phyloP scores from a whole-genome alignment of 2,329 filamentous ascomycete species.

The Cyclaneusma minus region DNA sequence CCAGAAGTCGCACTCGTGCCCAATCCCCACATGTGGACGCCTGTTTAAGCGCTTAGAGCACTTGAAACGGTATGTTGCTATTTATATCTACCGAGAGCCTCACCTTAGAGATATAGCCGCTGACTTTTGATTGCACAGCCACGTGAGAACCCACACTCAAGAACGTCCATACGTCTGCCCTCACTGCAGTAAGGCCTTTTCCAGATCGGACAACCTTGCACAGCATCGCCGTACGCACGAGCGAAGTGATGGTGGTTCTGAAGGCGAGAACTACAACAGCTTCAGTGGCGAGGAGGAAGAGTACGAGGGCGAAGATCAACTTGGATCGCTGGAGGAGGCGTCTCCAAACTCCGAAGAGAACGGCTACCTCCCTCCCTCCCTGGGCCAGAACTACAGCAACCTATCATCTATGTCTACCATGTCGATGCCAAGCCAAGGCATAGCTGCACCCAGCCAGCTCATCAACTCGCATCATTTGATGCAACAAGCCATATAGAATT shows the following conservation, averaged over 20 bases:
- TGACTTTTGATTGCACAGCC: slow-evolving; percentile 46
- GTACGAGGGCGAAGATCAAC: slow-evolving; percentile 66
- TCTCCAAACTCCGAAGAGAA: slow-evolving; percentile 59
- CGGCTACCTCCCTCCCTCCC: slow-evolving; percentile 34
- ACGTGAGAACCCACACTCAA: slow-evolving; percentile 98
- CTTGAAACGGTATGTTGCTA: slow-evolving; percentile 75
- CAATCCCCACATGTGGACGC: slow-evolving; percentile 93
- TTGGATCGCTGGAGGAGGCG: slow-evolving; percentile 65
- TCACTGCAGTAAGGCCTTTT: slow-evolving; percentile 97
- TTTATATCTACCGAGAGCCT: slow-evolving; percentile 16
- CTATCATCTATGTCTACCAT: slow-evolving; percentile 5
- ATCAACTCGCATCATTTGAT: slow-evolving; percentile 19
- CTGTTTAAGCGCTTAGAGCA: slow-evolving; percentile 99
- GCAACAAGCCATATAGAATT: slow-evolving; percentile 15
- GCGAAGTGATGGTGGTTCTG: slow-evolving; percentile 50
- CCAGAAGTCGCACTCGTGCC: slow-evolving; percentile 95
- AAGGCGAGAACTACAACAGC: slow-evolving; percentile 39
- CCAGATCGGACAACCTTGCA: slow-evolving; percentile 94
- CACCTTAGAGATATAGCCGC: slow-evolving; percentile 24
- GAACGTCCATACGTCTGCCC: slow-evolving; percentile 97
- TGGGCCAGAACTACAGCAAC: slow-evolving; percentile 10
- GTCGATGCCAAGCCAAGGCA: slow-evolving; percentile 12
- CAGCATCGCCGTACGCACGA: slow-evolving; percentile 84
- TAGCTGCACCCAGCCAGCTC: slow-evolving; percentile 21
- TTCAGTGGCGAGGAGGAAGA: slow-evolving; percentile 63